Conservation (phyloP, 2,329 filamentous ascomycete species). For the Fusarium keratoplasticum region DNA sequence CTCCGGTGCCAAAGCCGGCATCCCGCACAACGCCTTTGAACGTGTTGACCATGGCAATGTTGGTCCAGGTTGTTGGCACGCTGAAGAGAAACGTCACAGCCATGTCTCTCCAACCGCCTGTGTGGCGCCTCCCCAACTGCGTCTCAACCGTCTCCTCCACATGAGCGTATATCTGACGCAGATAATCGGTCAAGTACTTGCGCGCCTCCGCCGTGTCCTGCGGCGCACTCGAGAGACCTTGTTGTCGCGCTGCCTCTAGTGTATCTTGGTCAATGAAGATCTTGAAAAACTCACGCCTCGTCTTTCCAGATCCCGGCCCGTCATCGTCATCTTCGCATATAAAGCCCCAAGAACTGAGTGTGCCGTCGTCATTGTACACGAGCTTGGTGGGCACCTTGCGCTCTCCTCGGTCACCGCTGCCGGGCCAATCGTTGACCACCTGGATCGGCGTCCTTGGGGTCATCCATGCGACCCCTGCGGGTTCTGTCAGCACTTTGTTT, state of each 20-base stretch:
- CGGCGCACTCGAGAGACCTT: background rate
- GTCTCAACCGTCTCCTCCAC: background rate
- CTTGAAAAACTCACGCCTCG: constrained; percentile 63
- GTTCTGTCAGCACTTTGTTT: background rate
- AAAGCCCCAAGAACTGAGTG: constrained; percentile 60
- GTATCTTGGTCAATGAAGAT: constrained; percentile 56
- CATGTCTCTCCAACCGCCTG: background rate
- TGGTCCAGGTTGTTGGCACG: background rate
- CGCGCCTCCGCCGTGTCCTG: background rate
- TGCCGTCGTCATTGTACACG: constrained; percentile 56
- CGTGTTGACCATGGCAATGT: background rate
- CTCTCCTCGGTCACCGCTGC: constrained; percentile 61
- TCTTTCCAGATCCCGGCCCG: background rate
- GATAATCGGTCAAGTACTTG: background rate
- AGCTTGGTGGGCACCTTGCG: constrained; percentile 66
- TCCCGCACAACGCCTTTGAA: background rate
- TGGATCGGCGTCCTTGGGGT: constrained; percentile 55
- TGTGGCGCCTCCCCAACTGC: background rate
- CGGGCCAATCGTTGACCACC: constrained; percentile 64
- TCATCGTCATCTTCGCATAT: background rate
- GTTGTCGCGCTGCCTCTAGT: background rate
- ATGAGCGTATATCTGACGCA: background rate
- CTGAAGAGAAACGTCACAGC: background rate
- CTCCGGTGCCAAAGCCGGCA: background rate
- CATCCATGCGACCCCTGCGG: constrained; percentile 50